Evolutionary conservation across 1,139 yeast species (phyloP).

Genomic region (Tardiomyces blankii): DNA sequence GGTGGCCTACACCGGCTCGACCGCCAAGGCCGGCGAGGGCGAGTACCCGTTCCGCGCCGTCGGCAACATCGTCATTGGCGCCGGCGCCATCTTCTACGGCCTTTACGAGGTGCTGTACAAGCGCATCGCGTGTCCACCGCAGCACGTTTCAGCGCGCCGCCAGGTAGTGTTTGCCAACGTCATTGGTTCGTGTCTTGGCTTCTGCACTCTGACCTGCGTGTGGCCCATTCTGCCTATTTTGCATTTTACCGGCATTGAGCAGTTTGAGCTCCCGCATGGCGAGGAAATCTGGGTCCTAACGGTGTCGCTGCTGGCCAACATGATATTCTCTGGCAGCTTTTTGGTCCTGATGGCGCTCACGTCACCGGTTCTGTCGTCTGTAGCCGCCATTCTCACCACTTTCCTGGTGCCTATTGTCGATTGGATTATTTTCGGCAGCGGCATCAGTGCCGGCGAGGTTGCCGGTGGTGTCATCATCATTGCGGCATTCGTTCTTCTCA

Average conservation of each 20-base stretch:
- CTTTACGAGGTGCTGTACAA: slow-evolving; percentile 79
- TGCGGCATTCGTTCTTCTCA: slow-evolving; percentile 56
- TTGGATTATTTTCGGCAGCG: slow-evolving; percentile 56
- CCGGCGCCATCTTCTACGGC: slow-evolving; percentile 79
- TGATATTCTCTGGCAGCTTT: slow-evolving; percentile 62
- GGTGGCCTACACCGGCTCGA: slow-evolving; percentile 62
- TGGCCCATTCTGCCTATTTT: slow-evolving; percentile 40
- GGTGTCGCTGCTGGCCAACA: slow-evolving; percentile 42
- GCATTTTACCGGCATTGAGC: slow-evolving; percentile 46
- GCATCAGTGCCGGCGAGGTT: slow-evolving; percentile 25
- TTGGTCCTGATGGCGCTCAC: slow-evolving; percentile 75
- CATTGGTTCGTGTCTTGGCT: slow-evolving; percentile 47
- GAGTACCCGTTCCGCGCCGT: slow-evolving; percentile 49
- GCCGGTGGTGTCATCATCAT: slow-evolving; percentile 34
- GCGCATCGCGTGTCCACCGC: slow-evolving; percentile 65
- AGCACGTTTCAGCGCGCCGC: slow-evolving; percentile 39
- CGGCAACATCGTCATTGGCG: slow-evolving; percentile 62
- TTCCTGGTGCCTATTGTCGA: slow-evolving; percentile 72
- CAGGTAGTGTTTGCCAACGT: slow-evolving; percentile 50
- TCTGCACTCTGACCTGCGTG: slow-evolving; percentile 41
- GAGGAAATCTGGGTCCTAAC: slow-evolving; percentile 36
- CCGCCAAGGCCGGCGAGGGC: slow-evolving; percentile 9
- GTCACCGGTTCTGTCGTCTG: slow-evolving; percentile 76
- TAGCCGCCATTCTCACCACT: slow-evolving; percentile 69
- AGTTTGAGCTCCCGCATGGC: slow-evolving; percentile 43